Conservation (phyloP, 1,284 basidiomycete species). For the Marasmius sp. region DNA sequence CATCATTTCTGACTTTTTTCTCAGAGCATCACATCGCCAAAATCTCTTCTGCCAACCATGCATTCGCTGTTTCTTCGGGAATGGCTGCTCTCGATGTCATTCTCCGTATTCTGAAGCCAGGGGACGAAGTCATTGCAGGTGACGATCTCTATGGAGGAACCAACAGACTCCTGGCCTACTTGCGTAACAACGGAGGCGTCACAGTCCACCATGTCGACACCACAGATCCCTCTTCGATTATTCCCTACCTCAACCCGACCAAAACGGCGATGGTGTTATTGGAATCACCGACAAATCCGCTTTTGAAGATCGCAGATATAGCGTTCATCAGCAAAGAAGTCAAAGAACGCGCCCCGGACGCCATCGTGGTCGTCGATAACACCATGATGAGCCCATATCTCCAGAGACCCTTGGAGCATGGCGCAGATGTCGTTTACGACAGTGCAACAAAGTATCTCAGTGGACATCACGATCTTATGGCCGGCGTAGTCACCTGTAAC, state of each 20-base stretch:
- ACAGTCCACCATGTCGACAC: slow-evolving; percentile 95
- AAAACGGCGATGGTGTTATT: slow-evolving; percentile 93
- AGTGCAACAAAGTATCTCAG: slow-evolving; percentile 97
- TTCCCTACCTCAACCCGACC: slow-evolving; percentile 63
- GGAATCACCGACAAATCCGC: slow-evolving; percentile 96
- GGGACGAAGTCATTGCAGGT: slow-evolving; percentile 93
- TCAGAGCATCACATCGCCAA: slow-evolving; percentile 93
- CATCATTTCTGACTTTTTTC: slow-evolving; percentile 3
- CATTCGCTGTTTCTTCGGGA: slow-evolving; percentile 91
- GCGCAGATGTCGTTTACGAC: slow-evolving; percentile 97
- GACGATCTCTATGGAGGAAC: slow-evolving; percentile 99
- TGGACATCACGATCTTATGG: slow-evolving; percentile 99
- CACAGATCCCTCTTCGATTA: slow-evolving; percentile 67
- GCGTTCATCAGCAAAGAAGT: slow-evolving; percentile 79
- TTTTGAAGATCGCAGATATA: slow-evolving; percentile 94
- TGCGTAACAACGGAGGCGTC: slow-evolving; percentile 86
- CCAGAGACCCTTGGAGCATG: slow-evolving; percentile 93
- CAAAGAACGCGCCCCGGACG: slow-evolving; percentile 79
- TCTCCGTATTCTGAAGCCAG: slow-evolving; percentile 90
- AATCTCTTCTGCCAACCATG: slow-evolving; percentile 87
- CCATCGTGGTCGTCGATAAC: slow-evolving; percentile 93
- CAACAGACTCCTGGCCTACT: slow-evolving; percentile 92
- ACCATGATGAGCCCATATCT: slow-evolving; percentile 99
- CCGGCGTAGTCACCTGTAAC: slow-evolving; percentile 91
- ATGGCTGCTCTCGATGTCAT: slow-evolving; percentile 99